Base-by-base conservation (phyloP, 768 basidiomycete genomes). In the Filobasidium floriforme region DNA sequence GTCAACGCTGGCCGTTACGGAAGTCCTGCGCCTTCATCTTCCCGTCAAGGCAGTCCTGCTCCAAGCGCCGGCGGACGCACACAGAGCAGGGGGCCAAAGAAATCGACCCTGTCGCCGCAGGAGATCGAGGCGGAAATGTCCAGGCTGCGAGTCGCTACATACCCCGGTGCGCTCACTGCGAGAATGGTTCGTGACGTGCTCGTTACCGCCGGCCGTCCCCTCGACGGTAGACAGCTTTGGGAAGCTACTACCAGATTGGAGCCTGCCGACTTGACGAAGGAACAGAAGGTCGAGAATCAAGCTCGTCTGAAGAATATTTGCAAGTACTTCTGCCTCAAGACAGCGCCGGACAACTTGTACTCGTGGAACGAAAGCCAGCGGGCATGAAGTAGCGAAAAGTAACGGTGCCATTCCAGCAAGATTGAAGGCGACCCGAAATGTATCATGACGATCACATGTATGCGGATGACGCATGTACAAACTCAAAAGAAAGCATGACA, bases 11-110 rank as follows among this genome's bases (percentile, higher is more conserved):
- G 18, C 11, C 57, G 64, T 41, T 12, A 28, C 6, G 43, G 43
- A 1, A 59, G 57, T 24, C 64, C 64, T 28, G 64, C 57, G 4
- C 59, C 60, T 26, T 40, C 29, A 41, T 37, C 29, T 22, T 54
- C 41, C 26, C 63, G 55, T 44, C 24, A 40, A 18, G 55, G 44
- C 24, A 19, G 54, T 18, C 63, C 63, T 41, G 55, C 40, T 12
- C 41, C 26, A 7, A 32, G 54, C 15, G 29, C 4, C 19, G 6
- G 22, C 15, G 22, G 54, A 4, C 22, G 54, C 4, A 22, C 54
- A 28, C 15, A 15, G 7, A 26, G 24, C 54, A 15, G 14, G 24
- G 54, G 54, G 1, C 54, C 54, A 4, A 57, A 57, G 15, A 57
- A 57, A 32, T 15, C 15, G 22, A 14, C 22, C 18, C 7, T 24